phyloP scores from a whole-genome alignment of 73 alveolate genomes.

The Paramecium bursaria region DNA sequence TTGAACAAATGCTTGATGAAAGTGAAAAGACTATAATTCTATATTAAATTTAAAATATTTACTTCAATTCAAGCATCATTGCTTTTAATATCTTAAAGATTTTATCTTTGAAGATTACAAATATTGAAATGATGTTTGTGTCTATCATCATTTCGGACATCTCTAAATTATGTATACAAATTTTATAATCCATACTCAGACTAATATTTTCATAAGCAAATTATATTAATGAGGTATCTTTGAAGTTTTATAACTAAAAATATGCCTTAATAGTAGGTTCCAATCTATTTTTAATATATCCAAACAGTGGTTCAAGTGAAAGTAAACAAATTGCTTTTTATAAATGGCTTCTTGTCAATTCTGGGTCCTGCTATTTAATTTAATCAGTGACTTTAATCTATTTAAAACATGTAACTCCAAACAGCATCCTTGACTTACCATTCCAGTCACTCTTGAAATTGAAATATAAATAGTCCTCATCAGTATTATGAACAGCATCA shows the following conservation, averaged over 20 bases:
- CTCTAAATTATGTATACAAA: constrained; percentile 44
- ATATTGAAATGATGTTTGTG: constrained; percentile 32
- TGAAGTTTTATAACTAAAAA: constrained; percentile 56
- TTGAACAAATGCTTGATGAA: constrained; percentile 50
- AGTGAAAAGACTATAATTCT: constrained; percentile 52
- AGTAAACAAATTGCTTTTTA: constrained; percentile 56
- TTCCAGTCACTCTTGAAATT: constrained; percentile 43
- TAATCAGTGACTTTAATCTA: constrained; percentile 67
- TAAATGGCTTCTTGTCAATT: constrained; percentile 66
- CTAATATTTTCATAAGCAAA: constrained; percentile 65
- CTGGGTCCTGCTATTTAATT: constrained; percentile 52
- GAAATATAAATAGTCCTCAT: constrained; percentile 67
- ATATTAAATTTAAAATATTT: not conserved
- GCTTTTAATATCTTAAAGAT: constrained; percentile 57
- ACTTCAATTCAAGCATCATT: not conserved
- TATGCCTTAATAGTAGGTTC: constrained; percentile 68
- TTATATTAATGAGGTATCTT: constrained; percentile 39
- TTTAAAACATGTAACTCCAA: constrained; percentile 69
- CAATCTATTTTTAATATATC: constrained; percentile 61
- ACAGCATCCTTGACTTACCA: constrained; percentile 22
- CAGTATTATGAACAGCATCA: constrained; percentile 70
- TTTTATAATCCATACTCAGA: constrained; percentile 36
- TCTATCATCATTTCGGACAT: constrained; percentile 33
- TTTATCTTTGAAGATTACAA: constrained; percentile 65
- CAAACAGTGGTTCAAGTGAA: constrained; percentile 53